Evolutionary conservation across 306 rosid genomes (phyloP), one percentile per base, ranked within the genome.

Genomic region (Corylus americana): DNA sequence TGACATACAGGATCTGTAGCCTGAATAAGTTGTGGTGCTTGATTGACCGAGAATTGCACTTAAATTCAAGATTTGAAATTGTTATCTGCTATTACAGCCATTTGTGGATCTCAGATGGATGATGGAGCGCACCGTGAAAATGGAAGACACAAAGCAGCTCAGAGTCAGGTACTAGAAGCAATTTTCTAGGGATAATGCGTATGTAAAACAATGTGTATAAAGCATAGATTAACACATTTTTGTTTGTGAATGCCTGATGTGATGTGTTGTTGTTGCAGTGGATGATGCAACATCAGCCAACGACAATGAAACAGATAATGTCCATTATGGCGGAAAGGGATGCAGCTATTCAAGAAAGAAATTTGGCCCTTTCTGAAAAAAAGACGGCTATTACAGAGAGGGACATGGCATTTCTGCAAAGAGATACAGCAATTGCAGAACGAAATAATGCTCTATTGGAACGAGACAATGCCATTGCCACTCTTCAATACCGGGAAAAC

Each of bases 281-380:
- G 99, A 80, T 93, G 90, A 90, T 93, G 98, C 99, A 94, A 79
- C 93, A 91, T 80, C 95, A 91, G 78, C 98, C 98, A 59, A 85
- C 98, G 25, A 22, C 25, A 18, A 95, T 95, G 99, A 95, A 95
- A 85, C 99, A 95, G 85, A 91, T 95, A 80, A 91, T 95, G 99
- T 80, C 89, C 57, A 82, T 92, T 49, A 92, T 95, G 98, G 94
- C 94, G 0, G 98, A 95, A 81, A 90, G 96, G 84, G 98, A 95
- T 84, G 97, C 96, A 45, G 98, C 98, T 25, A 77, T 95, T 67
- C 97, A 92, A 57, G 98, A 95, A 78, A 87, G 98, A 83, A 91
- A 91, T 82, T 61, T 95, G 86, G 99, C 99, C 74, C 86, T 90
- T 71, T 87, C 99, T 27, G 99, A 95, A 89, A 95, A 95, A 47